Conservation (phyloP, 2,329 filamentous ascomycete species). For the Botrytis galanthina region DNA sequence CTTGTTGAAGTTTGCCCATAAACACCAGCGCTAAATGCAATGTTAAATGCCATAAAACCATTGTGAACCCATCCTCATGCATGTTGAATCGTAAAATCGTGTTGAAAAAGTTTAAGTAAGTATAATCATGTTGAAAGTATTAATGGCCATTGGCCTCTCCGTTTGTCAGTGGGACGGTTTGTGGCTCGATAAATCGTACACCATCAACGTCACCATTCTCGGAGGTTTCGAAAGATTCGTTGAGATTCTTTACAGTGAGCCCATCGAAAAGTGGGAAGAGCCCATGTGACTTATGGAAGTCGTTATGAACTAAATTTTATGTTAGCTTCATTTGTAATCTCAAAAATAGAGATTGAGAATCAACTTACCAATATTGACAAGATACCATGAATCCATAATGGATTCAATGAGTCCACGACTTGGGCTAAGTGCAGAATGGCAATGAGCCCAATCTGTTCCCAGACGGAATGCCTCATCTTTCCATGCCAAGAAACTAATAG, state of each 20-base stretch:
- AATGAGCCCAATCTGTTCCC: constrained; percentile 91
- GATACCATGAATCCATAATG: constrained; percentile 86
- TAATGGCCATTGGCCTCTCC: constrained; percentile 22
- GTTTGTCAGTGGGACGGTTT: constrained; percentile 30
- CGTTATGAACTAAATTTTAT: constrained; percentile 74
- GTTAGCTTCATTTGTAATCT: constrained; percentile 24
- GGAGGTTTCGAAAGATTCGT: constrained; percentile 42
- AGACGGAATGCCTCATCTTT: constrained; percentile 96
- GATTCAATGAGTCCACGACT: constrained; percentile 77
- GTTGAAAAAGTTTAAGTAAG: constrained; percentile 21
- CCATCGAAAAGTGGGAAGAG: constrained; percentile 87
- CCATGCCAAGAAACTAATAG: constrained; percentile 96
- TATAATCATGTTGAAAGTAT: constrained; percentile 29
- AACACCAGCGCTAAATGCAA: constrained; percentile 39
- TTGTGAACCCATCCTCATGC: constrained; percentile 23
- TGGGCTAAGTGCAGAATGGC: constrained; percentile 72
- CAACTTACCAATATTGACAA: constrained; percentile 86
- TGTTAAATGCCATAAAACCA: constrained; percentile 26
- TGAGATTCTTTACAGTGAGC: constrained; percentile 65
- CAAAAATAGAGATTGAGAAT: background rate
- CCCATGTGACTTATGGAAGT: constrained; percentile 81
- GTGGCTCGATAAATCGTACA: constrained; percentile 20
- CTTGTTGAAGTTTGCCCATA: constrained; percentile 39
- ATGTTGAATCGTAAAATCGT: constrained; percentile 39
- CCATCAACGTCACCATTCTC: constrained; percentile 26